Evolutionary conservation across 1,284 basidiomycete species (phyloP), one percentile per base, ranked within the genome.

Genomic region (Cutaneotrichosporon mucoides): DNA sequence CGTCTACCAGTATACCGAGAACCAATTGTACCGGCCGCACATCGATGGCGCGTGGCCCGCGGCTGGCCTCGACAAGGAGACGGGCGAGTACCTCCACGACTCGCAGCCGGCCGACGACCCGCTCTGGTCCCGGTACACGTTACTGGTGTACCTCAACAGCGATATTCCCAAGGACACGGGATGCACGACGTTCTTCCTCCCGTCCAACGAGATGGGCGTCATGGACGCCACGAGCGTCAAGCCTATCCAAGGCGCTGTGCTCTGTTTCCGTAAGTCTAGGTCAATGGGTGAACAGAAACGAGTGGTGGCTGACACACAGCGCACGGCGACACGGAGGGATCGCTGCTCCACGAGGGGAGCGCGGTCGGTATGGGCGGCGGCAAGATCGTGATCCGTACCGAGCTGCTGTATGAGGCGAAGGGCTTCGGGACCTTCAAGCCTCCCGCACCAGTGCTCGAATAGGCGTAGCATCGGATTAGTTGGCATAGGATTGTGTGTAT

Each of bases 1-100:
- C 44, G 76, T 83, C 34, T 84, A 83, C 66, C 76, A 82, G 49
- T 84, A 84, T 66, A 73, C 76, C 2, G 77, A 81, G 46, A 81
- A 81, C 24, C 80, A 81, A 43, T 65, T 83, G 34, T 84, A 84
- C 62, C 70, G 79, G 75, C 70, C 76, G 1, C 82, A 84, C 61
- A 82, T 83, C 57, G 83, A 84, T 66, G 83, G 83, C 13, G 82
- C 82, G 0, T 84, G 83, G 83, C 83, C 83, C 33, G 79, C 81
- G 1, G 82, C 81, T 0, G 81, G 81, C 1, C 70, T 83, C 5
- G 71, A 80, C 59, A 68, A 79, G 0, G 70, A 69, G 10, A 81
- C 81, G 4, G 77, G 79, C 16, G 75, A 81, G 62, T 84, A 84
- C 69, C 62, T 83, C 49, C 83, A 84, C 76, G 83, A 84, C 62